Evolutionary conservation across 1,139 yeast genomes (phyloP).

Genomic region (Protomyces inouyei): DNA sequence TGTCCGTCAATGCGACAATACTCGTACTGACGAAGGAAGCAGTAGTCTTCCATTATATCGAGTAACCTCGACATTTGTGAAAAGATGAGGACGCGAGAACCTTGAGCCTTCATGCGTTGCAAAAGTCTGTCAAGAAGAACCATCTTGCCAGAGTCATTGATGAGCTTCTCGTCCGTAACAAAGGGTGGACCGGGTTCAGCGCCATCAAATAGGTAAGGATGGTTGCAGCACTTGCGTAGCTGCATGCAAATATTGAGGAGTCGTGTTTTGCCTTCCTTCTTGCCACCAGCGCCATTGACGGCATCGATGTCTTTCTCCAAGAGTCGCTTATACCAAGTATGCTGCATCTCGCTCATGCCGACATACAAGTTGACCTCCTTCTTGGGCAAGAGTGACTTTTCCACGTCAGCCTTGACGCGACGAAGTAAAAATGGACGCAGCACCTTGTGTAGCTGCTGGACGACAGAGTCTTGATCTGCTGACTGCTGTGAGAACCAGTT

Average conservation of each 20-base stretch:
- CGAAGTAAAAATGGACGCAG: constrained; percentile 82
- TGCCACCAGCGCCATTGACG: constrained; percentile 85
- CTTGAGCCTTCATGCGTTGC: constrained; percentile 64
- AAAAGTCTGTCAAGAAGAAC: constrained; percentile 78
- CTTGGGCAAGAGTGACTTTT: constrained; percentile 81
- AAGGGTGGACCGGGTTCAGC: constrained; percentile 99
- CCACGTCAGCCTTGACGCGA: constrained; percentile 89
- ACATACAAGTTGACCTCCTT: constrained; percentile 80
- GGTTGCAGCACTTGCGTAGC: constrained; percentile 91
- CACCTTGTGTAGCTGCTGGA: constrained; percentile 84
- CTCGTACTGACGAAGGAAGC: constrained; percentile 72
- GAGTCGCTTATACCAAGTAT: constrained; percentile 80
- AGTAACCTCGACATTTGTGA: constrained; percentile 92
- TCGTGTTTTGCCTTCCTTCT: constrained; percentile 84
- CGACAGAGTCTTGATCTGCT: constrained; percentile 50
- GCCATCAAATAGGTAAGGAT: constrained; percentile 93
- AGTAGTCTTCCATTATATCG: constrained; percentile 90
- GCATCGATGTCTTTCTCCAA: constrained; percentile 94
- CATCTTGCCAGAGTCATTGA: constrained; percentile 85
- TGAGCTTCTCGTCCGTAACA: constrained; percentile 91
- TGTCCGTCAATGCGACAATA: constrained; percentile 95
- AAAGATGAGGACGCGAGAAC: constrained; percentile 74
- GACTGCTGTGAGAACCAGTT: constrained; percentile 67
- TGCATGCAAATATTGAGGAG: constrained; percentile 93
- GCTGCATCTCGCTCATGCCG: constrained; percentile 94